phyloP scores from a whole-genome alignment of 164 flowering plant genomes.

The Pachysandra terminalis region DNA sequence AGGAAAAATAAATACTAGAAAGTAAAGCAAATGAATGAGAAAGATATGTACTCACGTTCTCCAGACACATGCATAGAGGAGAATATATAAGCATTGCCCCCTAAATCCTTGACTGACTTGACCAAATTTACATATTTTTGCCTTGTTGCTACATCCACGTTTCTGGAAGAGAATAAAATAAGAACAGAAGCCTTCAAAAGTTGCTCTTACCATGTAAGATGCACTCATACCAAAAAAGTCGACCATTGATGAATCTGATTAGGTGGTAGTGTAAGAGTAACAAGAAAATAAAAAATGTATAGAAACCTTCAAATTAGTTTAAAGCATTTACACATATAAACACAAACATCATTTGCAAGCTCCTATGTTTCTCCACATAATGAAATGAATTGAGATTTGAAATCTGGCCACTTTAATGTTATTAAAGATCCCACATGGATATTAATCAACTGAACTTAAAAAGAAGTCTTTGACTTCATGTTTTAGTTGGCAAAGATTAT shows the following conservation, averaged over 20 bases:
- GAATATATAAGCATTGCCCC: slow-evolving; percentile 79
- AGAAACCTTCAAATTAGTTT: no score
- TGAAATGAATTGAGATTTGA: no score
- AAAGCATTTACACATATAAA: not conserved
- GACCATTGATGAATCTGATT: no score
- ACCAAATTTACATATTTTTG: slow-evolving; percentile 75
- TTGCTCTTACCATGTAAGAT: no score
- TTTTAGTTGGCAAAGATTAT: not conserved
- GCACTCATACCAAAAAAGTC: no score
- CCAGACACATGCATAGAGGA: slow-evolving; percentile 97
- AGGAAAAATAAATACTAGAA: not conserved
- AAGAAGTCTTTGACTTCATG: no score
- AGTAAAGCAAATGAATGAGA: not conserved
- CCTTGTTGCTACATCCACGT: slow-evolving; percentile 64
- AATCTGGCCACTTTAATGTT: no score
- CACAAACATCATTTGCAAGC: not conserved
- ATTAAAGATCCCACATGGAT: no score
- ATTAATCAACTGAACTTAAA: no score
- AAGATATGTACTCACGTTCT: slow-evolving; percentile 61
- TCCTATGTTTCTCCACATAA: not conserved
- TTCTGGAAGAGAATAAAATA: slow-evolving; percentile 42
- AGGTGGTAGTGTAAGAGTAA: no score
- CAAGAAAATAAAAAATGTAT: not conserved
- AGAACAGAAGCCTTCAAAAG: not conserved
- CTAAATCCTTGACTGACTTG: slow-evolving; percentile 72